phyloP scores from a whole-genome alignment of 371 early-diverging fungal species.

The Basidiobolus heterosporus region DNA sequence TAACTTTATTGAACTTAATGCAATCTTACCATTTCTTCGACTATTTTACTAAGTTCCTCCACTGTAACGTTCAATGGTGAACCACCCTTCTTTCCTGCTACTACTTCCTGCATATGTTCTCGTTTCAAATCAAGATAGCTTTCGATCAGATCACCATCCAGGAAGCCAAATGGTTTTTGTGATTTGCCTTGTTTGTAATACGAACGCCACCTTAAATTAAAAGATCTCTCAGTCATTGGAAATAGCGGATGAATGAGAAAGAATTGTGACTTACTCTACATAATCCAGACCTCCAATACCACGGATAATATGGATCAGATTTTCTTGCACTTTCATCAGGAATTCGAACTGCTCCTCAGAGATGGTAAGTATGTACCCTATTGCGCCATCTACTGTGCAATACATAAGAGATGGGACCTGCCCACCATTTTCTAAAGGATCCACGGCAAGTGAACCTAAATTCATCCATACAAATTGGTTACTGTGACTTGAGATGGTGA shows the following conservation, averaged over 20 bases:
- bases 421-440: not conserved
- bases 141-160: slow-evolving; percentile 86
- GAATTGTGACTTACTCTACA: slow-evolving; percentile 26
- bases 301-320: slow-evolving; percentile 29
- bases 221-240: not conserved
- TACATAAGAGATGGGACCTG: slow-evolving; percentile 30
- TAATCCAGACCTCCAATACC: slow-evolving; percentile 42
- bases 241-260: not conserved
- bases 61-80: too few relatives aligned
- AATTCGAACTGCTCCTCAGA: slow-evolving; percentile 31
- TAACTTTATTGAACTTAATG: too few relatives aligned
- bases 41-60: too few relatives aligned
- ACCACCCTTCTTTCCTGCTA: too few relatives aligned
- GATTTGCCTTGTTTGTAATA: slow-evolving; percentile 35
- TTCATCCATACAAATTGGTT: not conserved
- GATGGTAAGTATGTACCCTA: slow-evolving; percentile 58
- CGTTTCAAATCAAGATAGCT: slow-evolving; percentile 35
- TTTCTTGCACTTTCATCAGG: slow-evolving; percentile 40
- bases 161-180: slow-evolving; percentile 26
- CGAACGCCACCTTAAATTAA: slow-evolving; percentile 31
- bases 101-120: too few relatives aligned
- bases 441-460: slow-evolving; percentile 3
- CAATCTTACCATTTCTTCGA: too few relatives aligned
- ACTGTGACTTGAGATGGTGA: not conserved
- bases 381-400: slow-evolving; percentile 59